Conservation (phyloP, 805 yeast genomes). For the Cyberlindnera veronae region DNA sequence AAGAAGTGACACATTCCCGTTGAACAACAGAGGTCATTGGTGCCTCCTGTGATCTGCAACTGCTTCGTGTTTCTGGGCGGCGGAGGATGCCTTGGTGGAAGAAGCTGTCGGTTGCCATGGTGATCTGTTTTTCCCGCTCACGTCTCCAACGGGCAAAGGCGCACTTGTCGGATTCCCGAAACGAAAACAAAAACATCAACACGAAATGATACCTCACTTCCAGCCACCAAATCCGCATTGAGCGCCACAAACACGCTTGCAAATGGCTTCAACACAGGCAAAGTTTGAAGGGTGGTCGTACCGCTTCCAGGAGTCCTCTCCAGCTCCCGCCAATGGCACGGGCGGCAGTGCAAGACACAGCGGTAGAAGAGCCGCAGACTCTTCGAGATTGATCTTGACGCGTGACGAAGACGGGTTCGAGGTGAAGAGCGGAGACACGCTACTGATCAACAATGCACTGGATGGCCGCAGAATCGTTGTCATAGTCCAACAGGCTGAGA, state of each 20-base stretch:
- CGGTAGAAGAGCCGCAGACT: constrained; percentile 12
- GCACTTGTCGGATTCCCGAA: no score
- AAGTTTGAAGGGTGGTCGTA: constrained; percentile 25
- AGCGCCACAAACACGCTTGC: no score
- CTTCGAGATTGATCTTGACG: constrained; percentile 25
- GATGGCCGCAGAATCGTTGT: constrained; percentile 39
- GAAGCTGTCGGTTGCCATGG: no score
- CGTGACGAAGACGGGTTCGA: constrained; percentile 46
- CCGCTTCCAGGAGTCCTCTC: constrained; percentile 10
- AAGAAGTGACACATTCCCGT: no score
- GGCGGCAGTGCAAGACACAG: constrained; percentile 11
- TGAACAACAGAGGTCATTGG: no score
- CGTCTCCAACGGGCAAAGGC: no score
- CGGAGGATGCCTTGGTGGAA: no score
- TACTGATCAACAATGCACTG: constrained; percentile 38
- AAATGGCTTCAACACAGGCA: constrained; percentile 21
- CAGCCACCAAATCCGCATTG: not conserved
- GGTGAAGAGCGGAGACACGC: constrained; percentile 50
- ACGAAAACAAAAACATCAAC: no score
- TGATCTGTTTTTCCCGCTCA: no score
- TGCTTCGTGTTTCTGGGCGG: no score
- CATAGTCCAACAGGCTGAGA: constrained; percentile 46
- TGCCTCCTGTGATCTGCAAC: no score
- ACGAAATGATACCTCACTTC: no score
- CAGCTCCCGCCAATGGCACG: not conserved